Conservation (phyloP, 2,329 filamentous ascomycete species). For the Beauveria sp. region DNA sequence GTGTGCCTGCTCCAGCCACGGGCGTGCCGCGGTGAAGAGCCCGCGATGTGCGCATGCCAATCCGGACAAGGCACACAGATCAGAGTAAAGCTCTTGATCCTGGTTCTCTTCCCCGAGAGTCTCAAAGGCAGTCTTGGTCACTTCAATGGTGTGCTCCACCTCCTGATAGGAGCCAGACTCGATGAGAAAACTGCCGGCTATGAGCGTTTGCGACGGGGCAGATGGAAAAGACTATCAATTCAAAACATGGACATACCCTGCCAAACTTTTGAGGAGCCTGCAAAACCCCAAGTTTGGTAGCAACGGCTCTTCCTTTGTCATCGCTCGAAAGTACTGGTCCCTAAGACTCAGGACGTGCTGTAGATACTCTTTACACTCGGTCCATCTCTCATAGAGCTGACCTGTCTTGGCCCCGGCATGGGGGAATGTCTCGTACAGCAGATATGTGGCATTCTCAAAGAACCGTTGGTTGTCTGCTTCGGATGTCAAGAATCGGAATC, state of each 20-base stretch:
- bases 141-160: not conserved
- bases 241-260: not conserved
- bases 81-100: not conserved
- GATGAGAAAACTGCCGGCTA: not conserved
- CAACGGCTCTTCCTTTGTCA: not conserved
- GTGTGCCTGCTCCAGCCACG: not conserved
- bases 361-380: not conserved
- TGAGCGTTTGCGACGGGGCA: not conserved
- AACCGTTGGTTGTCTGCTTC: not conserved
- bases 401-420: not conserved
- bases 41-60: not conserved
- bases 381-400: not conserved
- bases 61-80: not conserved
- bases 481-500: not conserved
- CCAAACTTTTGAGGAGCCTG: not conserved
- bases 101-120: not conserved
- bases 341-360: not conserved
- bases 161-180: not conserved
- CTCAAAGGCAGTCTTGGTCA: not conserved
- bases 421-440: not conserved
- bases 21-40: not conserved
- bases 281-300: not conserved
- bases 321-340: not conserved
- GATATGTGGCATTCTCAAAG: not conserved
- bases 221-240: not conserved